Base-by-base conservation (phyloP, 2,329 filamentous ascomycete species). In the Epichloe uncinata region DNA sequence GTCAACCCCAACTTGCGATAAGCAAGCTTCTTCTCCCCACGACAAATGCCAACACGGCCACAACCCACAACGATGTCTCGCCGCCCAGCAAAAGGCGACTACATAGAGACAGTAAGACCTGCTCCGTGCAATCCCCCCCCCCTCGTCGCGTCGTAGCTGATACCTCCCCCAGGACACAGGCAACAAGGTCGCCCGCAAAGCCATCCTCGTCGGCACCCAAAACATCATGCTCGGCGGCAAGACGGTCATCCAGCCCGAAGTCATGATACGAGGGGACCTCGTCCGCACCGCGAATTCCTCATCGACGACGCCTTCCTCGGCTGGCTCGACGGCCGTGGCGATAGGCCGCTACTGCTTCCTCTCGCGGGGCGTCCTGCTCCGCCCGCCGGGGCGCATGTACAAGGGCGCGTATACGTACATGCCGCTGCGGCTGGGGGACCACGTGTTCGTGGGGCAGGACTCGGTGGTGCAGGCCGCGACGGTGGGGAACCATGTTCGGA, bases 191-290 rank as follows among this genome's bases (percentile, higher is more conserved):
- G 91, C 90, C 38, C 87, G 93, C 57, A 88, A 88, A 58, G 87
- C 88, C 54, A 83, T 85, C 63, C 87, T 98, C 58, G 86, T 95
- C 61, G 93, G 93, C 60, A 96, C 91, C 20, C 89, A 95, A 59
- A 95, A 97, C 70, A 97, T 98, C 69, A 95, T 95, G 68, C 84
- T 98, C 2, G 93, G 89, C 58, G 93, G 93, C 55, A 95, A 88
- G 69, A 95, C 90, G 1, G 88, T 97, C 54, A 95, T 98, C 62
- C 89, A 95, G 74, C 85, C 89, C 54, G 90, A 95, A 63, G 91
- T 89, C 59, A 89, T 93, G 68, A 88, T 98, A 63, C 84, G 93
- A 45, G 93, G 91, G 42, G 93, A 98, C 63, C 79, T 98, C 18
- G 77, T 84, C 42, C 79, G 74, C 48, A 81, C 75, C 7, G 72